A percentile compares a stretch with the other conserved stretches of the same genome.
phyloP scores from a whole-genome alignment of 2,329 filamentous ascomycete genomes.

The Parastagonospora nodorum region DNA sequence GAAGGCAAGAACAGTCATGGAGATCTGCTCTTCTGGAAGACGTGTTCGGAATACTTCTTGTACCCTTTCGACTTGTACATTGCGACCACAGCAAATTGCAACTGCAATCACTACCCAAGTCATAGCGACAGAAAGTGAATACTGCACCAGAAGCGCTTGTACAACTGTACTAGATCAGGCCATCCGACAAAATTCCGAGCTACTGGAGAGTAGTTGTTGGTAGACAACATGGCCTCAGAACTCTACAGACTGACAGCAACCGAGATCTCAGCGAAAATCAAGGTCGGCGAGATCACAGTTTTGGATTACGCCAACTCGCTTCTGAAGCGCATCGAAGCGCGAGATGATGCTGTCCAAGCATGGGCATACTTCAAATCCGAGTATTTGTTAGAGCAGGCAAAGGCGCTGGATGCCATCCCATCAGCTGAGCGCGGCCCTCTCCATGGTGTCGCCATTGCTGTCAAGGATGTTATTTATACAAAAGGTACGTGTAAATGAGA shows the following conservation, averaged over 20 bases:
- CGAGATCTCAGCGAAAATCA: not conserved
- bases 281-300: not conserved
- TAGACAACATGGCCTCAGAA: not conserved
- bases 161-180: too few relatives aligned
- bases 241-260: not conserved
- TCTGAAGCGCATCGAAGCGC: conserved; percentile 23
- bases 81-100: too few relatives aligned
- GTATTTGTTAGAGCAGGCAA: conserved; percentile 57
- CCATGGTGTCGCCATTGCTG: conserved; percentile 62
- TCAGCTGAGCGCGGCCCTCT: conserved; percentile 57
- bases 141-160: too few relatives aligned
- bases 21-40: too few relatives aligned
- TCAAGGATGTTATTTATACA: conserved; percentile 64
- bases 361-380: conserved; percentile 39
- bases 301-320: conserved; percentile 4
- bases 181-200: too few relatives aligned
- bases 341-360: conserved; percentile 32
- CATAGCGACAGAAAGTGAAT: too few relatives aligned
- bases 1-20: not conserved
- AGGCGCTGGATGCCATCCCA: conserved; percentile 57
- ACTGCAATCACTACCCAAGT: too few relatives aligned
- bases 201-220: too few relatives aligned
- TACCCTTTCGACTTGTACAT: too few relatives aligned
- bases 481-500: conserved; percentile 38
- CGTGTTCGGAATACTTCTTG: too few relatives aligned